phyloP scores from a whole-genome alignment of 768 basidiomycete species.

The Mycena vitilis region DNA sequence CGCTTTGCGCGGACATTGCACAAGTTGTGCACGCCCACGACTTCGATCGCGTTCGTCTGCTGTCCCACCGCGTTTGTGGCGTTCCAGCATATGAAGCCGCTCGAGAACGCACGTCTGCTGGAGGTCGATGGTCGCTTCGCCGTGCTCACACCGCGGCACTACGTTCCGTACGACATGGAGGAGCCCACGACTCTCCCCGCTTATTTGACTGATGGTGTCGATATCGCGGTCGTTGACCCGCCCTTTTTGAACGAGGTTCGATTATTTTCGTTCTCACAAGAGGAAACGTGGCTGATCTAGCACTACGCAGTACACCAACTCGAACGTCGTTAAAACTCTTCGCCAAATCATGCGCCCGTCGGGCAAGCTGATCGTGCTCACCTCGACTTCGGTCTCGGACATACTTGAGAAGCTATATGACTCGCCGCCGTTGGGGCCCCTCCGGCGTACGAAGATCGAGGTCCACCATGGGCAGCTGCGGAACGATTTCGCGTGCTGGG shows the following conservation, averaged over 20 bases:
- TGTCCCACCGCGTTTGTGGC: constrained; percentile 62
- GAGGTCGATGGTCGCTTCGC: constrained; percentile 58
- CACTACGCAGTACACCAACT: constrained; percentile 53
- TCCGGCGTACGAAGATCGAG: constrained; percentile 48
- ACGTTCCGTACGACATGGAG: constrained; percentile 58
- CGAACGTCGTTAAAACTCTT: constrained; percentile 50
- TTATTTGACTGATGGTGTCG: constrained; percentile 45
- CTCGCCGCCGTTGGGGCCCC: constrained; percentile 51
- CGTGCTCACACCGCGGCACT: constrained; percentile 52
- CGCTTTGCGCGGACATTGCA: constrained; percentile 49
- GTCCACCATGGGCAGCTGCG: constrained; percentile 52
- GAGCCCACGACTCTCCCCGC: constrained; percentile 55
- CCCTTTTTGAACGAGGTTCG: constrained; percentile 60
- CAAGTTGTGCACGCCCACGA: constrained; percentile 45
- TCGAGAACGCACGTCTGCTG: constrained; percentile 49
- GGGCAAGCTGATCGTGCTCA: constrained; percentile 54
- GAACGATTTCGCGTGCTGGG: constrained; percentile 60
- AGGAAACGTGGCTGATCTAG: background rate
- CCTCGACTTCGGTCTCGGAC: constrained; percentile 53
- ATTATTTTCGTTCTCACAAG: background rate
- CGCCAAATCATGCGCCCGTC: constrained; percentile 53
- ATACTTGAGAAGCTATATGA: constrained; percentile 50
- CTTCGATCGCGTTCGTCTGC: constrained; percentile 57
- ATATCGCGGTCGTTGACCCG: constrained; percentile 57
- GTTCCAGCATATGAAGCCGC: constrained; percentile 53